These are phyloP conservation scores for Lentinula sp. DNA, from an alignment of 768 basidiomycete species.

Conservation along the genomic window DNA sequence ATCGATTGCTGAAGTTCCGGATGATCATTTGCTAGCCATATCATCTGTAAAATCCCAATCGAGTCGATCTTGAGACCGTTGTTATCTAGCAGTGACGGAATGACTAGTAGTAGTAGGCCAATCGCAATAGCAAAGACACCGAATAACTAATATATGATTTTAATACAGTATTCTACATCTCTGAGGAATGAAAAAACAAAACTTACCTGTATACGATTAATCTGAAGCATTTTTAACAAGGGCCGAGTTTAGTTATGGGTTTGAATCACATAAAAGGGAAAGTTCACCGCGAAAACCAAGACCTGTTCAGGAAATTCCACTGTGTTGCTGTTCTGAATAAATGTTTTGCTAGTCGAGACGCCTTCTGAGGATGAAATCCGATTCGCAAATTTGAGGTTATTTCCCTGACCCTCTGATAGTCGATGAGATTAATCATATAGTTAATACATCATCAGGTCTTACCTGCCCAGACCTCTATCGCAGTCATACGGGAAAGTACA, in stretches of 20 bases:
- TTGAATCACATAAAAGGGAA: not conserved
- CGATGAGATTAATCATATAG: not conserved
- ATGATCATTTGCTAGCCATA: constrained; percentile 1
- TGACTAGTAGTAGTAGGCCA: not conserved
- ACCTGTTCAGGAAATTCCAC: not conserved
- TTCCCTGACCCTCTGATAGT: not conserved
- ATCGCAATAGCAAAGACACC: not conserved
- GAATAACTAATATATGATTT: not conserved
- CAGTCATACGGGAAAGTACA: constrained; percentile 5
- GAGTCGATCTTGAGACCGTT: constrained; percentile 6
- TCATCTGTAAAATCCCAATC: constrained; percentile 5
- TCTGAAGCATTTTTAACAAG: not conserved
- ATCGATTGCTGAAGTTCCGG: constrained; percentile 2
- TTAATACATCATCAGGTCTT: not conserved
- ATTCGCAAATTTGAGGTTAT: constrained; percentile 1
- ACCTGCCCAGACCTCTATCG: constrained; percentile 4
- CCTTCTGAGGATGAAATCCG: not conserved
- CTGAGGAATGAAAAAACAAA: no score
- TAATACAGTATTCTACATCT: not conserved
- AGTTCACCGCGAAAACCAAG: not conserved
- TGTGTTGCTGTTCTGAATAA: not conserved
- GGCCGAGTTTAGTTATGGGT: not conserved
- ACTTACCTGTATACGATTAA: not conserved
- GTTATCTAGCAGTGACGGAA: constrained; percentile 1
- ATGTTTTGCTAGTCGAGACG: not conserved